Conservation (phyloP, 441 rosid species). For the Pelargonium myrrhifolium region DNA sequence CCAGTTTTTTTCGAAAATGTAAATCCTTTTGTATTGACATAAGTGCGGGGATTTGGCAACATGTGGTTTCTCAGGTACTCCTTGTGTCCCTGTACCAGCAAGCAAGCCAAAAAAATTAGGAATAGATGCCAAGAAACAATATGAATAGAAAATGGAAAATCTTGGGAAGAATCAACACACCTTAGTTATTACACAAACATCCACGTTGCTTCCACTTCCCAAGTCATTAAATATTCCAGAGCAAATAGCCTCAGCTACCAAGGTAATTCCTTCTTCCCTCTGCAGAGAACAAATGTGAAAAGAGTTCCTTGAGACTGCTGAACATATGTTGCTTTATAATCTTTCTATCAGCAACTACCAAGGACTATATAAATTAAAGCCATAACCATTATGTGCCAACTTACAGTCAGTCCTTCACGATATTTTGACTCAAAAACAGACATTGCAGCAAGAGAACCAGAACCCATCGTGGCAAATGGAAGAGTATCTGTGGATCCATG, state of each 20-base stretch:
- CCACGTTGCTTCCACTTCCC: constrained; percentile 99
- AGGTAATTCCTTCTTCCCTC: constrained; percentile 85
- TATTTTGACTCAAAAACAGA: constrained; percentile 83
- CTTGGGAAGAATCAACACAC: constrained; percentile 28
- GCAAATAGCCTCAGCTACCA: constrained; percentile 77
- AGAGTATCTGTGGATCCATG: constrained; percentile 27
- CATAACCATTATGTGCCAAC: constrained; percentile 20
- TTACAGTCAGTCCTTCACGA: constrained; percentile 84
- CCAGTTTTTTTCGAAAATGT: constrained; percentile 76
- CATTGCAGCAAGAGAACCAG: constrained; percentile 38
- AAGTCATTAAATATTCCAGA: constrained; percentile 89
- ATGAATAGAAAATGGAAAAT: constrained; percentile 3
- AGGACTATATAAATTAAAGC: not conserved
- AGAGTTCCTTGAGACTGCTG: not conserved
- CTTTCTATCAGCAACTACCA: not conserved
- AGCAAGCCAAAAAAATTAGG: not conserved
- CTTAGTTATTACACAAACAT: constrained; percentile 92
- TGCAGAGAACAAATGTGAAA: constrained; percentile 20
- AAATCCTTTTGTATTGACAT: constrained; percentile 56
- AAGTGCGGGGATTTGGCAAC: constrained; percentile 86
- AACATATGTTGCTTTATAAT: not conserved
- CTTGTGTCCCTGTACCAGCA: constrained; percentile 57
- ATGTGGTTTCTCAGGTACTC: constrained; percentile 89
- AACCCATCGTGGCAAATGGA: constrained; percentile 29
- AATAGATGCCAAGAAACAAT: constrained; percentile 1